Evolutionary conservation across 2,329 filamentous ascomycete species (phyloP).

Genomic region (Hymenoscyphus repandus): DNA sequence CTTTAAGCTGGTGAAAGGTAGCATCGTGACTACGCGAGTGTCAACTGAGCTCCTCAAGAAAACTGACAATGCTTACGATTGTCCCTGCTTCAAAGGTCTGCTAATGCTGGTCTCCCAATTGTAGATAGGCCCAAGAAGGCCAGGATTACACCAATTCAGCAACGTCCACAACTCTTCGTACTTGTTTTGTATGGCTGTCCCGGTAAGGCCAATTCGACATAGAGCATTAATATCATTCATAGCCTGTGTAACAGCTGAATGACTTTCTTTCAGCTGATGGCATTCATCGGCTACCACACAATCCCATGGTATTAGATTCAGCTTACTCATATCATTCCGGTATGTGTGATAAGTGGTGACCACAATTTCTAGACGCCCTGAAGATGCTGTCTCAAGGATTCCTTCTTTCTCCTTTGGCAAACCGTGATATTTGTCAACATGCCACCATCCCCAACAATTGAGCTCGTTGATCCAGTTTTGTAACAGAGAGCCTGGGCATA

Average conservation of each 20-base stretch:
- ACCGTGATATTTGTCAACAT: conserved; percentile 77
- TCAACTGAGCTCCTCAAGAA: not conserved
- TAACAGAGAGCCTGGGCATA: conserved; percentile 85
- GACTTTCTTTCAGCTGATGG: conserved; percentile 77
- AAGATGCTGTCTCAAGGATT: conserved; percentile 64
- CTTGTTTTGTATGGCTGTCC: conserved; percentile 95
- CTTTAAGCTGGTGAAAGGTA: conserved; percentile 73
- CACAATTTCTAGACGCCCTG: conserved; percentile 80
- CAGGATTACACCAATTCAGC: conserved; percentile 93
- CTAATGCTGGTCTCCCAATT: conserved; percentile 79
- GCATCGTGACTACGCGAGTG: conserved; percentile 61
- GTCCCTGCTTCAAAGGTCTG: conserved; percentile 76
- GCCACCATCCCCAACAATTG: conserved; percentile 92
- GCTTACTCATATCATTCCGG: conserved; percentile 62
- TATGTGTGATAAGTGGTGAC: conserved; percentile 95
- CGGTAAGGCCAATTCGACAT: conserved; percentile 87
- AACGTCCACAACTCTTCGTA: conserved; percentile 97
- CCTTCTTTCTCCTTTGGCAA: conserved; percentile 60
- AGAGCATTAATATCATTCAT: conserved; percentile 90
- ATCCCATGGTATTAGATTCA: conserved; percentile 90
- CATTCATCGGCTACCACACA: conserved; percentile 93
- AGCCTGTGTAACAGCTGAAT: conserved; percentile 71
- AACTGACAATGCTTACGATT: conserved; percentile 46
- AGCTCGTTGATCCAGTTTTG: conserved; percentile 89
- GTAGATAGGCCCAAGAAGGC: conserved; percentile 57